A percentile compares a stretch with the other conserved stretches of the same genome.
Evolutionary conservation across 176 grass and related monocot species (phyloP).

Genomic region (Panicum miliaceum): DNA sequence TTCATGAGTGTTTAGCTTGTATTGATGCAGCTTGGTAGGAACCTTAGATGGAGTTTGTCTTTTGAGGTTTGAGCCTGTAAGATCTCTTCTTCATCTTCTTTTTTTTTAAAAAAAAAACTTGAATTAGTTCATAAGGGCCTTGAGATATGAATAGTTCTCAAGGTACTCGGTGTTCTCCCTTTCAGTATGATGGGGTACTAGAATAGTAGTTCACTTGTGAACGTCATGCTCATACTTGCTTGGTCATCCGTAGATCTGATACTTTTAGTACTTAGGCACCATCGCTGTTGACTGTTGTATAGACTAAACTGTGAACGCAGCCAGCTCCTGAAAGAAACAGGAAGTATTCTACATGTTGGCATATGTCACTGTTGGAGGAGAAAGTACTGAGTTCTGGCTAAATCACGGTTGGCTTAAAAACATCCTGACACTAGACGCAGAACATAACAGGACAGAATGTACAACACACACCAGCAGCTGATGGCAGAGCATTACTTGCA

Average conservation of each 20-base stretch:
- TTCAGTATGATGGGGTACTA: too few species aligned
- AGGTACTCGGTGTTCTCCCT: neutral
- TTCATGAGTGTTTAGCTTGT: neutral
- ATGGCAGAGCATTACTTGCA: too few species aligned
- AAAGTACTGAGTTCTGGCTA: too few species aligned
- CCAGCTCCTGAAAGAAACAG: too few species aligned
- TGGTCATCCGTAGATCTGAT: neutral
- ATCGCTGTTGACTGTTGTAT: neutral
- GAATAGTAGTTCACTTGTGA: neutral
- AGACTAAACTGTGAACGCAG: neutral
- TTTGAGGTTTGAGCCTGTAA: neutral
- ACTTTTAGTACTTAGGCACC: neutral
- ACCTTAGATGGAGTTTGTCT: slow-evolving; percentile 1
- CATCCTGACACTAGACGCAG: too few species aligned
- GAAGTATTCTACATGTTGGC: too few species aligned
- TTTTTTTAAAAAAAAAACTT: too few species aligned
- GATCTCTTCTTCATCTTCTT: neutral
- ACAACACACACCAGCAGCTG: too few species aligned
- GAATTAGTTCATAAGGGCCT: neutral
- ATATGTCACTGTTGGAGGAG: too few species aligned
- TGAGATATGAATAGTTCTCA: neutral
- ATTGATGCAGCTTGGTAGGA: slow-evolving; percentile 8
- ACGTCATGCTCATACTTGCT: neutral
- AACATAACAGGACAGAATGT: too few species aligned
- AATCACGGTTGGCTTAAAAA: too few species aligned